Conservation (phyloP, 768 basidiomycete species). For the Trametes cubensis region DNA sequence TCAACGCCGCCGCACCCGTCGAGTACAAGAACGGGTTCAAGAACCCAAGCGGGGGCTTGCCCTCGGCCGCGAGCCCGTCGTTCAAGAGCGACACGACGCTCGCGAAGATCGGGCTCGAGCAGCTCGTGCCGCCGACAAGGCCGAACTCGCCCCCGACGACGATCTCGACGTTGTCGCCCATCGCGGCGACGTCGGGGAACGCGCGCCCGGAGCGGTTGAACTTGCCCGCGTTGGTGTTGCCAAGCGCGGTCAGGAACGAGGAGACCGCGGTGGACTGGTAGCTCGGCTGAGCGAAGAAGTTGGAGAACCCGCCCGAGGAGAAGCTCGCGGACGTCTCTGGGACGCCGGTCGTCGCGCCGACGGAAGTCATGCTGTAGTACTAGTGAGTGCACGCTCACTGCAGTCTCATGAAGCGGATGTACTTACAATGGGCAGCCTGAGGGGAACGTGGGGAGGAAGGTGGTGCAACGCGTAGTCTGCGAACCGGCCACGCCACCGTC, state of each 20-base stretch:
- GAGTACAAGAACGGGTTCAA: slow-evolving; percentile 40
- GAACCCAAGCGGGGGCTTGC: slow-evolving; percentile 38
- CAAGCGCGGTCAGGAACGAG: slow-evolving; percentile 38
- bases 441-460: slow-evolving; percentile 40
- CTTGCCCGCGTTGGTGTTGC: slow-evolving; percentile 31
- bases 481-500: slow-evolving; percentile 40
- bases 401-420: no score
- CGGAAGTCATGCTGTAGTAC: slow-evolving; percentile 34
- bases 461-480: slow-evolving; percentile 30
- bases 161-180: slow-evolving; percentile 37
- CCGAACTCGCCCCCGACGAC: slow-evolving; percentile 23
- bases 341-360: slow-evolving; percentile 37
- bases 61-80: slow-evolving; percentile 34
- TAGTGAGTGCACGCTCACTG: background rate
- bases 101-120: slow-evolving; percentile 39
- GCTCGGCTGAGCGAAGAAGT: slow-evolving; percentile 34
- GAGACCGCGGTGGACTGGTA: slow-evolving; percentile 44
- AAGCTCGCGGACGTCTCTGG: slow-evolving; percentile 35
- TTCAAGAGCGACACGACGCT: slow-evolving; percentile 39
- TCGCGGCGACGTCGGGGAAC: slow-evolving; percentile 50
- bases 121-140: slow-evolving; percentile 36
- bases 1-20: slow-evolving; percentile 31
- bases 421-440: slow-evolving; percentile 38
- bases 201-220: slow-evolving; percentile 42
- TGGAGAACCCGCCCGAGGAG: slow-evolving; percentile 44